These are phyloP conservation scores for Antarctomyces pellizariae DNA, from an alignment of 495 filamentous ascomycete species.

Conservation along the genomic window DNA sequence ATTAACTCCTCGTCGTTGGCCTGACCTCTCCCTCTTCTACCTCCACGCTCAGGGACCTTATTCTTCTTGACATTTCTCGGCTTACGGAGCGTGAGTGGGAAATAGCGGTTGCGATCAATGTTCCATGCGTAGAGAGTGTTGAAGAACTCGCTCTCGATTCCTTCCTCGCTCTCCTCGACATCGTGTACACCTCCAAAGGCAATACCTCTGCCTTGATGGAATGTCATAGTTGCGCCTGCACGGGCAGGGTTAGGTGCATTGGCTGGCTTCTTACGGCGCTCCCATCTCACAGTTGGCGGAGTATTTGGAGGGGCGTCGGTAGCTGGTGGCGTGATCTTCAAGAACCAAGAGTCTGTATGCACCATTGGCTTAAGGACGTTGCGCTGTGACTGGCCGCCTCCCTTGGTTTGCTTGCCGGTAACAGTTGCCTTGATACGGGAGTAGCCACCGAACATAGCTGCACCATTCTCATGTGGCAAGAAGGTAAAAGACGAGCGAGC, in stretches of 20 bases:
- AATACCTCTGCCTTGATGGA: conserved; percentile 80
- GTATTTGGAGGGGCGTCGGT: conserved; percentile 34
- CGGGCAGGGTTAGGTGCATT: conserved; percentile 68
- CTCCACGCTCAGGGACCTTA: conserved; percentile 28
- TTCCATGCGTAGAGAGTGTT: conserved; percentile 77
- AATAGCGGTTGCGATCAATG: conserved; percentile 82
- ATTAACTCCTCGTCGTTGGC: conserved; percentile 81
- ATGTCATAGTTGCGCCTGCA: conserved; percentile 75
- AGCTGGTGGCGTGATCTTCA: conserved; percentile 52
- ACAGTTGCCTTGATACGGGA: conserved; percentile 57
- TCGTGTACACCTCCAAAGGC: conserved; percentile 90
- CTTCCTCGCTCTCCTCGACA: conserved; percentile 81
- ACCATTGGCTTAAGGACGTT: conserved; percentile 64
- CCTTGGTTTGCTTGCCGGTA: conserved; percentile 32
- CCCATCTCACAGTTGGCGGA: conserved; percentile 60
- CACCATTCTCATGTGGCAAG: conserved; percentile 70
- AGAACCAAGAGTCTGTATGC: conserved; percentile 85
- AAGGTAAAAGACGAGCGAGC: conserved; percentile 76
- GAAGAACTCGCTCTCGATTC: conserved; percentile 91
- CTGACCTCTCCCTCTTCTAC: conserved; percentile 45
- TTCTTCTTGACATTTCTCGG: conserved; percentile 33
- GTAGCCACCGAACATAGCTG: conserved; percentile 81
- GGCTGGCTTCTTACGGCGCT: conserved; percentile 73
- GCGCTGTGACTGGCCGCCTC: conserved; percentile 30
- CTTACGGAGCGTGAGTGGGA: conserved; percentile 54